Evolutionary conservation across 768 basidiomycete species (phyloP), one percentile per base, ranked within the genome.

Genomic region (Pleurotus pulmonarius): DNA sequence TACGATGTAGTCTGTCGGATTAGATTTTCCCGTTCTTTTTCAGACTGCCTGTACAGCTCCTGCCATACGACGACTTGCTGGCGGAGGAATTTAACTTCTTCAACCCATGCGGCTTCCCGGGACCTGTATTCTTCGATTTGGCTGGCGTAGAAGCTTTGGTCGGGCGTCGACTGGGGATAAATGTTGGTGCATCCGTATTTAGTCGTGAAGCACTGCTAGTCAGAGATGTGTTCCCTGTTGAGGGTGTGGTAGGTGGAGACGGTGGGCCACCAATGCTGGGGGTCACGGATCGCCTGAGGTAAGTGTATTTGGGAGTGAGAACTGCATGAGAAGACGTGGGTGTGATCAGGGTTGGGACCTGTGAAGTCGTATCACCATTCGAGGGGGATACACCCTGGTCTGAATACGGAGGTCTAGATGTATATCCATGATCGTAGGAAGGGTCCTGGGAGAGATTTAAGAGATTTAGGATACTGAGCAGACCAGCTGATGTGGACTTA

Each of bases 361-460:
- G 71, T 13, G 73, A 75, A 48, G 80, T 75, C 25, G 76, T 65
- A 40, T 78, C 69, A 47, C 70, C 80, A 63, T 80, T 84, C 60
- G 86, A 82, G 40, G 89, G 87, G 13, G 88, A 90, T 75, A 90
- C 81, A 4, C 86, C 76, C 70, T 86, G 80, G 49, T 71, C 71
- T 25, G 73, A 59, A 61, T 83, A 77, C 46, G 76, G 77, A 26
- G 75, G 76, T 25, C 82, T 78, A 34, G 75, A 76, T 11, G 68
- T 70, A 38, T 37, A 55, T 37, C 34, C 34, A 44, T 51, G 25
- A 41, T 15, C 12, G 49, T 53, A 46, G 7, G 47, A 20, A 51
- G 45, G 51, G 43, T 54, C 40, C 40, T 58, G 44, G 59, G 49
- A 56, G 43, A 55, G 40, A 47, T 47, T 49, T 3, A 20, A 1